Conservation (phyloP, 306 rosid species). For the Vigna hirtella region DNA sequence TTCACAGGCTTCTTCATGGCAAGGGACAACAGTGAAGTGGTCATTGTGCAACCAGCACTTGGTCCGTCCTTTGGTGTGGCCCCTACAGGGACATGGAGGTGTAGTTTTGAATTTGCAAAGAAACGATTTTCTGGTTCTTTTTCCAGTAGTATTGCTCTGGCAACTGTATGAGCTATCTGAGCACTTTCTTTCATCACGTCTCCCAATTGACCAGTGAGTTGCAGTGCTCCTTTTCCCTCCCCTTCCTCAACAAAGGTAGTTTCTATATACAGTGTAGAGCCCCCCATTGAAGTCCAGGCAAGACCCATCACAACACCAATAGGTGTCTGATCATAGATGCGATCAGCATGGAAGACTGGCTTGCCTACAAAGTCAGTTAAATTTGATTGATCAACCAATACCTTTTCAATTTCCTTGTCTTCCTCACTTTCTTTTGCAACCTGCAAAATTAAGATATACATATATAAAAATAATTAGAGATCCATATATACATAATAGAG, state of each 20-base stretch:
- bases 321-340: conserved; percentile 87
- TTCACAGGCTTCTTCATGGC: conserved; percentile 90
- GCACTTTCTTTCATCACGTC: conserved; percentile 99
- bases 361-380: conserved; percentile 85
- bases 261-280: conserved; percentile 94
- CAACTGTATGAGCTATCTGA: conserved; percentile 95
- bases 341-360: conserved; percentile 98
- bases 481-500: too few relatives aligned
- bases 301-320: conserved; percentile 98
- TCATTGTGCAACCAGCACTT: conserved; percentile 99
- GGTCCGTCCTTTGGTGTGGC: conserved; percentile 99
- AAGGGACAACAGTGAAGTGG: conserved; percentile 86
- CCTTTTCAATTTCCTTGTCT: conserved; percentile 59
- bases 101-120: conserved; percentile 85
- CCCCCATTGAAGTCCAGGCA: conserved; percentile 99
- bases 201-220: conserved; percentile 95
- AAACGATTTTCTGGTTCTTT: conserved; percentile 68
- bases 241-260: conserved; percentile 82
- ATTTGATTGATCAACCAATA: conserved; percentile 65
- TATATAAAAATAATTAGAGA: neutral
- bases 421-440: conserved; percentile 53
- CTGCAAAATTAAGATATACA: conserved; percentile 53
- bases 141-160: conserved; percentile 68
- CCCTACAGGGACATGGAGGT: conserved; percentile 98
- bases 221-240: conserved; percentile 86